Evolutionary conservation across 2,329 filamentous ascomycete species (phyloP), one percentile per base, ranked within the genome.

Genomic region (Magnaporthales sp.): DNA sequence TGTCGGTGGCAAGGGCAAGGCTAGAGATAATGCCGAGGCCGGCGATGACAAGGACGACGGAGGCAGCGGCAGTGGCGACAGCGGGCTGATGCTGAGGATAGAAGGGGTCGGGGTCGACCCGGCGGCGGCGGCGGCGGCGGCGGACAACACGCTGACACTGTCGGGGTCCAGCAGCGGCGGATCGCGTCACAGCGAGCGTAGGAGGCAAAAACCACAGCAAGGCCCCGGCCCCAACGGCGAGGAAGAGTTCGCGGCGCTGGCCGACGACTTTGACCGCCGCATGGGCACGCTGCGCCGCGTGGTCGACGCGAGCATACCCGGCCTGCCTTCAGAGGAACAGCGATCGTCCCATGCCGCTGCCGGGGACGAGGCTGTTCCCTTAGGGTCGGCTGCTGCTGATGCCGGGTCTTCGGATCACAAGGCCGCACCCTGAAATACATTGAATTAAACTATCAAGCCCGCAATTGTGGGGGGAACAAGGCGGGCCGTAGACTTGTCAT

Each of bases 81-180:
- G 78, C 56, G 79, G 80, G 7, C 74, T 89, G 69, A 88, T 91
- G 84, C 76, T 91, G 62, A 80, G 79, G 67, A 84, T 91, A 65
- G 84, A 89, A 67, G 89, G 88, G 73, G 68, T 83, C 71, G 74
- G 78, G 67, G 70, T 74, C 67, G 72, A 74, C 46, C 22, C 22
- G 31, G 26, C 38, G 13, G 26, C 54, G 63, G 51, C 22, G 31
- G 26, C 38, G 13, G 26, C 54, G 63, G 51, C 56, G 51, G 32
- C 19, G 19, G 65, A 31, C 24, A 46, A 24, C n/a, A 58, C 22
- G n/a, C 26, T 63, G 19, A 24, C 13, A 29, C 46, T 46, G 26
- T 62, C 64, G 4, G 62, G 58, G 11, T 58, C 62, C n/a, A 56
- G 64, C 64, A 66, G 67, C 31, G 31, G 65, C 13, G 11, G 29